Conservation (phyloP, 2,329 filamentous ascomycete genomes). For the Monilinia fructicola region DNA sequence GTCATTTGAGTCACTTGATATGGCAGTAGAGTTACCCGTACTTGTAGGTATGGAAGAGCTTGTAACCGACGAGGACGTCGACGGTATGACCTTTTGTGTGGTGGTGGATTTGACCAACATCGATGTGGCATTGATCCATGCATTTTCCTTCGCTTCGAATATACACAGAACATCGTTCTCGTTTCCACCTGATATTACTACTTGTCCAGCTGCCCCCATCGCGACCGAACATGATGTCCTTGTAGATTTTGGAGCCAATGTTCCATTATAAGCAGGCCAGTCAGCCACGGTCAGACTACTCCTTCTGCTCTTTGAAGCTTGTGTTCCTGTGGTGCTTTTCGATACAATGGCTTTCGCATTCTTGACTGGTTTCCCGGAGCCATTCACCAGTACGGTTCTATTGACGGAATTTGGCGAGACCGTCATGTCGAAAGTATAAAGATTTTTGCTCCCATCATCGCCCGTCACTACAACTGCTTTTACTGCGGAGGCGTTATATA, state of each 20-base stretch:
- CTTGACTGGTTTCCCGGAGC: slow-evolving; percentile 54
- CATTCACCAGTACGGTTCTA: slow-evolving; percentile 65
- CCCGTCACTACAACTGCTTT: slow-evolving; percentile 67
- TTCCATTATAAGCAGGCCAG: slow-evolving; percentile 79
- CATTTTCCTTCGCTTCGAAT: slow-evolving; percentile 73
- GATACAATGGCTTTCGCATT: slow-evolving; percentile 47
- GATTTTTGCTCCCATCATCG: slow-evolving; percentile 72
- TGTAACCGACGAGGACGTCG: slow-evolving; percentile 25
- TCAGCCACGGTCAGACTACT: slow-evolving; percentile 57
- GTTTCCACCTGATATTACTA: slow-evolving; percentile 78
- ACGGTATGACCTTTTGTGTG: slow-evolving; percentile 25
- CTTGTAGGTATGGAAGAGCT: slow-evolving; percentile 34
- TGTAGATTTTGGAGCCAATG: slow-evolving; percentile 63
- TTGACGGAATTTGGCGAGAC: slow-evolving; percentile 73
- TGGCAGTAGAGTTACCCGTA: slow-evolving; percentile 37
- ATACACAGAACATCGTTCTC: slow-evolving; percentile 62
- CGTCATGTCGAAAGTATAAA: slow-evolving; percentile 76
- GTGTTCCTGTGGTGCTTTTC: slow-evolving; percentile 18
- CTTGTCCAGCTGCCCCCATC: slow-evolving; percentile 59
- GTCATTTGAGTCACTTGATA: slow-evolving; percentile 24
- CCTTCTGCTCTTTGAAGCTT: slow-evolving; percentile 26
- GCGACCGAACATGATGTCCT: slow-evolving; percentile 73
- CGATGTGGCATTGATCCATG: slow-evolving; percentile 70
- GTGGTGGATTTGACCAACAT: slow-evolving; percentile 31
- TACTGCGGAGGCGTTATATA: slow-evolving; percentile 59